Base-by-base conservation (phyloP, 352 stramenopile species). In the Pythium grandisporangium region DNA sequence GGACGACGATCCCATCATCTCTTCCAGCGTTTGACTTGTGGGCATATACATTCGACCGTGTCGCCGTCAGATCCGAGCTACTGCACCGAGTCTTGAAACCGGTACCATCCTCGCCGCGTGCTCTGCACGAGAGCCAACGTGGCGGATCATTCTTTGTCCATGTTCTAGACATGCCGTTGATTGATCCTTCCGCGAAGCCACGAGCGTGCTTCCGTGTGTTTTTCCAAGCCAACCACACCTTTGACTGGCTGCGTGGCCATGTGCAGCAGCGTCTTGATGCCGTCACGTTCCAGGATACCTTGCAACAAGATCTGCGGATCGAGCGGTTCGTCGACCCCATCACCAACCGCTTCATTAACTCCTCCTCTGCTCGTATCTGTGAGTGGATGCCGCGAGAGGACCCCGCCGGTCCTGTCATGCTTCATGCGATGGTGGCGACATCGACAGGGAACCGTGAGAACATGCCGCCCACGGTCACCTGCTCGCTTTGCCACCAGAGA, bases 181-280 rank as follows among this genome's bases (percentile, higher is more conserved):
- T n/a, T n/a, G n/a, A n/a, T n/a, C n/a, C n/a, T n/a, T n/a, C n/a
- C n/a, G n/a, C n/a, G n/a, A n/a, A n/a, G n/a, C n/a, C n/a, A n/a
- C 47, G 55, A 38, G 22, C 50, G 1, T 46, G 50, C 8, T 45
- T 76, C 14, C 58, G 58, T 6, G 64, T 71, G 13, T 76, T 64
- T 37, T 67, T 61, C 25, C 58, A 52, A 1, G 42, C 51, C 10
- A 24, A 41, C 4, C 30, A 30, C 16, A 70, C 54, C 16, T 55
- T 67, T 27, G 48, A 53, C 39, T 70, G 61, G 61, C 51, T 76
- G 3, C 44, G 48, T n/a, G 40, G 60, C 17, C 54, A 71, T 26
- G 54, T 68, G 19, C 22, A 19, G 4, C 22, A 44, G 29, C 23
- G 45, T 17, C 14, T 39, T 39, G 38, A 61, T 29, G 38, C 48